Conservation (phyloP, 2,329 filamentous ascomycete species). For the Pestalotiopsis sp. region DNA sequence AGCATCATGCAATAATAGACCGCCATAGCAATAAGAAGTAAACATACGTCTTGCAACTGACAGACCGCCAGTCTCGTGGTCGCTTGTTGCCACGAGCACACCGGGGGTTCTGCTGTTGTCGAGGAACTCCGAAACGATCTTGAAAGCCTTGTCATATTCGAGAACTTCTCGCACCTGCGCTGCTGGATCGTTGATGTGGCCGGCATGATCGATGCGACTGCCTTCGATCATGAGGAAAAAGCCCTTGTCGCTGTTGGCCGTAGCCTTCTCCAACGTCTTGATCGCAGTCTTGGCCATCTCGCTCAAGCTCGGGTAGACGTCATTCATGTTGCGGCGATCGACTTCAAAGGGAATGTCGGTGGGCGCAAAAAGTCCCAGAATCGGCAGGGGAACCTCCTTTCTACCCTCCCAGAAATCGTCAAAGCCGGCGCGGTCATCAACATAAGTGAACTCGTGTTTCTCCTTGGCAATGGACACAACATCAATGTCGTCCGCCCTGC, state of each 20-base stretch:
- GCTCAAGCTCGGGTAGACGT: conserved; percentile 83
- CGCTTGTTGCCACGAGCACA: conserved; percentile 85
- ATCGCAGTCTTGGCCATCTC: conserved; percentile 90
- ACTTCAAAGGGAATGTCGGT: conserved; percentile 91
- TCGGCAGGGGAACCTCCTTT: conserved; percentile 69
- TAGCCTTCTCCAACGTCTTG: conserved; percentile 77
- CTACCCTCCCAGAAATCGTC: conserved; percentile 70
- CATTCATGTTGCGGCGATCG: conserved; percentile 77
- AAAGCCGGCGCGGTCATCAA: conserved; percentile 72
- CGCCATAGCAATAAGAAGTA: neutral
- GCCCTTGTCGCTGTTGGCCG: conserved; percentile 80
- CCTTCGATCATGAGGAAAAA: conserved; percentile 99
- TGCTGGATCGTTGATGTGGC: conserved; percentile 81
- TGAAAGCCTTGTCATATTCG: conserved; percentile 89
- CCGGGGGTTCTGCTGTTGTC: conserved; percentile 72
- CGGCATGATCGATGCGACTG: conserved; percentile 93
- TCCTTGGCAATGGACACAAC: conserved; percentile 72
- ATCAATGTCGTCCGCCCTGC: conserved; percentile 77
- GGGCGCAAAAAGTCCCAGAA: conserved; percentile 82
- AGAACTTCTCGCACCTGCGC: conserved; percentile 89
- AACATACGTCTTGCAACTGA: conserved; percentile 73
- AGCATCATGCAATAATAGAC: conserved; percentile 41
- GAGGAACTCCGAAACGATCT: conserved; percentile 82
- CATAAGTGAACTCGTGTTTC: conserved; percentile 78
- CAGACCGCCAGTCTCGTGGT: conserved; percentile 94